Percentiles rank a stretch among this genome's conserved stretches.
phyloP scores from a whole-genome alignment of 768 basidiomycete species.

The Paxillus rubicundulus region DNA sequence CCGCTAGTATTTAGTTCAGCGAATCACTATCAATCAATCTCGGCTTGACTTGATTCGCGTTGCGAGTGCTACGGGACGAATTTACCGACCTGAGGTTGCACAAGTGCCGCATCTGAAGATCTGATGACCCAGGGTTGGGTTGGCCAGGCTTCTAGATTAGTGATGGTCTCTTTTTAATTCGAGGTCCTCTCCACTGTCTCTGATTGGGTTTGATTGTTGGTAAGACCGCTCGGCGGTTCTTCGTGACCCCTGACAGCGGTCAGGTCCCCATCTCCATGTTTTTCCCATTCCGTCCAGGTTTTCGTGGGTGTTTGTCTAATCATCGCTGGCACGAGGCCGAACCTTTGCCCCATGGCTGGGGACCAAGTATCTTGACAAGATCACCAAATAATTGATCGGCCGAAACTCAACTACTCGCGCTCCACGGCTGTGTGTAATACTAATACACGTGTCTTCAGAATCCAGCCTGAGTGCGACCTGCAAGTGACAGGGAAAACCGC shows the following conservation, averaged over 20 bases:
- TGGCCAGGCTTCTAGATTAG: not conserved
- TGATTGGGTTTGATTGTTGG: not conserved
- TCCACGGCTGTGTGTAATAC: no score
- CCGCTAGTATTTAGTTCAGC: not conserved
- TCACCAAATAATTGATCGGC: no score
- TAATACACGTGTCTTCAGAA: conserved; percentile 4
- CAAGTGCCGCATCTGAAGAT: not conserved
- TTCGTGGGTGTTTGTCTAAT: not conserved
- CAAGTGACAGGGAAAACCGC: no score
- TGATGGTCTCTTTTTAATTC: not conserved
- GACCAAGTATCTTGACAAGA: not conserved
- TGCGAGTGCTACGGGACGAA: conserved; percentile 5
- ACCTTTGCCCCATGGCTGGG: no score
- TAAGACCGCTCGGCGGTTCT: not conserved
- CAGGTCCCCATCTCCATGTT: not conserved
- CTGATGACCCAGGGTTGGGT: conserved; percentile 1
- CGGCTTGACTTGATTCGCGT: conserved; percentile 4
- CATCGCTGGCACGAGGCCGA: not conserved
- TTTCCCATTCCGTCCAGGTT: not conserved
- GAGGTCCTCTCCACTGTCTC: conserved; percentile 8
- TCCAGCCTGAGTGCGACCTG: not conserved
- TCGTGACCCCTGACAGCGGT: not conserved
- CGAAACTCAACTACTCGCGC: no score
- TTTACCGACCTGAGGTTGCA: conserved; percentile 11
- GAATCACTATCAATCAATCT: not conserved